Evolutionary conservation across 2,329 filamentous ascomycete species (phyloP), one percentile per base, ranked within the genome.

Genomic region (Cladophialophora yegresii): DNA sequence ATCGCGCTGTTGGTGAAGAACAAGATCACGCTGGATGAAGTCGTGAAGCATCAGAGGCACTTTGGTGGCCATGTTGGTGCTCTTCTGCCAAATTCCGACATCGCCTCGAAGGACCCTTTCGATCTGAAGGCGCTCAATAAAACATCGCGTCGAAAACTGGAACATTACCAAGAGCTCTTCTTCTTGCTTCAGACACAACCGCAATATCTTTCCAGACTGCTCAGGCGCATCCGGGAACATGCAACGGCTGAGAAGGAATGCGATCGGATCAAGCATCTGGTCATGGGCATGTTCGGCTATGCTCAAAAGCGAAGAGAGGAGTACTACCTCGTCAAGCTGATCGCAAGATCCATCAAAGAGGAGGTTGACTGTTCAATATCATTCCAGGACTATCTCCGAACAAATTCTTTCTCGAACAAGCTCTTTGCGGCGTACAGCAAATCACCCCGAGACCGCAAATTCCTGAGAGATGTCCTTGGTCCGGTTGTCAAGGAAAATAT

Each of bases 1-100:
- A 99, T 99, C 75, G 95, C 95, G 0, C 85, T 99, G 2, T 84
- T 99, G 20, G 95, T 99, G 72, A 98, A 98, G 84, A 99, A 99
- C 85, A 99, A 99, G 78, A 99, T 99, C 73, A 98, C 95, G 0
- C 84, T 99, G 3, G 95, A 99, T 74, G 96, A 99, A 78, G 95
- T 99, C 30, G 91, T 99, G 61, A 92, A 92, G 72, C 95, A 98
- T 75, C 95, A 99, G 74, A 93, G 90, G 80, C 96, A 96, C 76
- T 97, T 95, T 72, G 95, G 95, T 62, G 93, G 93, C 1, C 90
- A 95, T 73, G 88, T 93, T 23, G 89, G 92, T 68, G 90, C 87
- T 65, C 84, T 98, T 32, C 82, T 99, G 55, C 90, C 91, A 63
- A 97, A 95, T 78, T 89, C 87, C n/a, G 87, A 93, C 57, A 93